A percentile compares a stretch with the other conserved stretches of the same genome.
Evolutionary conservation across 2,329 filamentous ascomycete species (phyloP).

Genomic region (Alternaria consortialis): DNA sequence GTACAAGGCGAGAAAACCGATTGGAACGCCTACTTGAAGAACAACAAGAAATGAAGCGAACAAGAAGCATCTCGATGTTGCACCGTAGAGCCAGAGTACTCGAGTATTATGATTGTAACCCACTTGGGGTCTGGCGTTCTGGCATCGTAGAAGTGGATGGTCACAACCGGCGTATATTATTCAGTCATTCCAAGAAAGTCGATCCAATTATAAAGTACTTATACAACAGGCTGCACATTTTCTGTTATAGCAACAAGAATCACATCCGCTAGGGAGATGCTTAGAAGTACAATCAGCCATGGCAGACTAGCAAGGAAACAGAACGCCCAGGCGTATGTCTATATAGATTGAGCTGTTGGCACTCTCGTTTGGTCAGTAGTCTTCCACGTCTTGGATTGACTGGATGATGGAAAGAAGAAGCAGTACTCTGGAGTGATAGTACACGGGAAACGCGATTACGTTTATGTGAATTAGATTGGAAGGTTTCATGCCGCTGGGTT

Average conservation of each 20-base stretch:
- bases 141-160: background rate
- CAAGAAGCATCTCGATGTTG: background rate
- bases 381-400: background rate
- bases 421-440: too few species aligned
- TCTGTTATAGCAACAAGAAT: background rate
- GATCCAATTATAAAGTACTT: background rate
- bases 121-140: background rate
- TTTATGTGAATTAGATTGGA: background rate
- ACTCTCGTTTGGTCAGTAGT: too few species aligned
- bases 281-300: background rate
- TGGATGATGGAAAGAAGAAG: background rate
- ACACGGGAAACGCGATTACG: background rate
- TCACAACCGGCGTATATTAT: background rate
- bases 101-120: background rate
- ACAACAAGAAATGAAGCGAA: conserved; percentile 7
- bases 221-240: background rate
- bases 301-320: background rate
- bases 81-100: background rate
- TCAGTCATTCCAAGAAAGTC: background rate
- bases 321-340: background rate
- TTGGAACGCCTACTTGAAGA: conserved; percentile 38
- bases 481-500: background rate
- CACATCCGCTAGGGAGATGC: background rate
- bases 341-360: background rate
- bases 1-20: conserved; percentile 35